Base-by-base conservation (phyloP, 2,329 filamentous ascomycete genomes). In the Mycosphaerella sp. region DNA sequence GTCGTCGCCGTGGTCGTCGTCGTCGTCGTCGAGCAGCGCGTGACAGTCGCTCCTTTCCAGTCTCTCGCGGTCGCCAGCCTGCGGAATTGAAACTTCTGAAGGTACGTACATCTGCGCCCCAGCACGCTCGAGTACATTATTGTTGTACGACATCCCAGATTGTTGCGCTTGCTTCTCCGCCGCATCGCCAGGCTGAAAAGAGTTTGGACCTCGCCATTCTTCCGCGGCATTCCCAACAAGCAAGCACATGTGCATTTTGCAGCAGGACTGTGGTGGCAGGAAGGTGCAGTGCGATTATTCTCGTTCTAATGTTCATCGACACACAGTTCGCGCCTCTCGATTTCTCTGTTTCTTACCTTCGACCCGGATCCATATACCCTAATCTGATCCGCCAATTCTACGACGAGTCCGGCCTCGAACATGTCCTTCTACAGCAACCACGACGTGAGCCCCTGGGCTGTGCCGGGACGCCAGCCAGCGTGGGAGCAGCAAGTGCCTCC, bases 351-450 rank as follows among this genome's bases (percentile, higher is more conserved):
- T 21, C 39, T 54, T 50, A 42, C 49, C 34, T 51, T 50, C 48
- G 43, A 41, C 43, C 41, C 52, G 50, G 51, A 56, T 56, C 54
- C 52, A 30, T 51, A 55, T 56, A 56, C 53, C 56, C 50, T 58
- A 56, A 58, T 59, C 41, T 45, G 56, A 55, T 54, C 52, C 55
- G 42, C 40, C 34, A 34, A 27, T 54, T 50, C 43, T 40, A 35
- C 51, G 18, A 45, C 32, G 25, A 28, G 18, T 37, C 27, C 46
- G 12, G 39, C 45, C 14, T 37, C 43, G 21, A 60, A 42, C 42
- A 86, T 86, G 81, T 79, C 83, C 62, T 86, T 83, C 71, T 86
- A 85, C 74, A 82, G 86, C 69, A 79, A 81, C n/a, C n/a, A n/a
- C 66, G 79, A 81, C 48, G 45, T 45, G 62, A 69, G 66, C 58